phyloP scores from a whole-genome alignment of 768 basidiomycete genomes.

The Leucosporidium creatinivorum region DNA sequence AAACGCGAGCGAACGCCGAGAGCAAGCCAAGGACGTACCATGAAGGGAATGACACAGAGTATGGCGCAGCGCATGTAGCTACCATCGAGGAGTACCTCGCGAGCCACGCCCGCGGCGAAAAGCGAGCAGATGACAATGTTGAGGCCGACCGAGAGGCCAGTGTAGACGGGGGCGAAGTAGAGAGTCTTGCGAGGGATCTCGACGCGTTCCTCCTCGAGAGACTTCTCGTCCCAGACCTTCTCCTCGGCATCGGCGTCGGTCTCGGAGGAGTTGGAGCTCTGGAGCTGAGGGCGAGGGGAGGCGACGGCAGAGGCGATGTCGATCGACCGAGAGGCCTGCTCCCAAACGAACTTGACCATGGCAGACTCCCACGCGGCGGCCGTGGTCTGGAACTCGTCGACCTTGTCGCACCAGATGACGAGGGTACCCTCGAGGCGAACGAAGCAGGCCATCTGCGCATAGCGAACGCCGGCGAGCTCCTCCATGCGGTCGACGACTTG shows the following conservation, averaged over 20 bases:
- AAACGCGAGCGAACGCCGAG: not conserved
- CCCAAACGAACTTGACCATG: constrained; percentile 5
- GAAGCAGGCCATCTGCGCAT: constrained; percentile 43
- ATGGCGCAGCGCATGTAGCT: not conserved
- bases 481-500: constrained; percentile 16
- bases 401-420: constrained; percentile 43
- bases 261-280: not conserved
- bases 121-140: constrained; percentile 5
- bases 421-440: constrained; percentile 39
- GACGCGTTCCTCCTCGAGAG: too few relatives aligned
- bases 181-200: not conserved
- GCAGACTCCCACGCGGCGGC: constrained; percentile 21
- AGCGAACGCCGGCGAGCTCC: constrained; percentile 33
- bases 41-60: constrained; percentile 9
- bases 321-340: not conserved
- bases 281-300: not conserved
- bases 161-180: constrained; percentile 6
- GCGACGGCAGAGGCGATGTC: not conserved
- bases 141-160: constrained; percentile 5
- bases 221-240: not conserved
- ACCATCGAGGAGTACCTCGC: constrained; percentile 1
- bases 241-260: not conserved
- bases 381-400: constrained; percentile 39
- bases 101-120: not conserved
- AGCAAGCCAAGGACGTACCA: too few relatives aligned